phyloP scores from a whole-genome alignment of 345 rosid genomes.

The Citrus hindsii region DNA sequence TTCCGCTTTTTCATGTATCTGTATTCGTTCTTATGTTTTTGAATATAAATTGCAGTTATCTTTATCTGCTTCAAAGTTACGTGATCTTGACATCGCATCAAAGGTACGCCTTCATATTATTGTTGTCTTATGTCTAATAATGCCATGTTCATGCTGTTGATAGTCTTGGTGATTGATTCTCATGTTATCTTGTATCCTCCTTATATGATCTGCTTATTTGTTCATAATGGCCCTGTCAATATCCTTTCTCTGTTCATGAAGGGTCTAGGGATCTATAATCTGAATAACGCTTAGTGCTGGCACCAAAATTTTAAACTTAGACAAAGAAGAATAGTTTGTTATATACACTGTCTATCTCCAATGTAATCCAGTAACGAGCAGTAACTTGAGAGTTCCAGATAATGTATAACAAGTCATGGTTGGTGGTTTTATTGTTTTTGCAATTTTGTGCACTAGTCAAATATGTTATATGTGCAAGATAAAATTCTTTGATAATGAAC shows the following conservation, averaged over 20 bases:
- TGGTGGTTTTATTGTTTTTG: not conserved
- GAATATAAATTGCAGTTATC: constrained; percentile 50
- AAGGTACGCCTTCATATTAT: constrained; percentile 41
- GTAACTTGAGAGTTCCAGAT: not conserved
- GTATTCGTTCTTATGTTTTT: not conserved
- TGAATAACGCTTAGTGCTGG: not conserved
- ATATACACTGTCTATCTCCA: not conserved
- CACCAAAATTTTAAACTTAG: not conserved
- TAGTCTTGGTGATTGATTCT: not conserved
- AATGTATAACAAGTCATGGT: not conserved
- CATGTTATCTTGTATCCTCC: not conserved
- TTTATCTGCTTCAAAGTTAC: constrained; percentile 64
- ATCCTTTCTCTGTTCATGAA: not conserved
- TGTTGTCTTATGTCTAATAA: not conserved
- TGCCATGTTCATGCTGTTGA: not conserved
- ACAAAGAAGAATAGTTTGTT: not conserved
- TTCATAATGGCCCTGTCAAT: not conserved
- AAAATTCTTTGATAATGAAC: not conserved
- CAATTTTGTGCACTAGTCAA: not conserved
- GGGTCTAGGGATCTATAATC: not conserved
- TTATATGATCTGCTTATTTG: not conserved
- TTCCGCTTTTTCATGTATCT: not conserved
- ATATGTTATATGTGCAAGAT: not conserved
- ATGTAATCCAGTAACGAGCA: not conserved
- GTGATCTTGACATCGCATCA: constrained; percentile 70